phyloP scores from a whole-genome alignment of 441 rosid species.

The Breynia disticha region DNA sequence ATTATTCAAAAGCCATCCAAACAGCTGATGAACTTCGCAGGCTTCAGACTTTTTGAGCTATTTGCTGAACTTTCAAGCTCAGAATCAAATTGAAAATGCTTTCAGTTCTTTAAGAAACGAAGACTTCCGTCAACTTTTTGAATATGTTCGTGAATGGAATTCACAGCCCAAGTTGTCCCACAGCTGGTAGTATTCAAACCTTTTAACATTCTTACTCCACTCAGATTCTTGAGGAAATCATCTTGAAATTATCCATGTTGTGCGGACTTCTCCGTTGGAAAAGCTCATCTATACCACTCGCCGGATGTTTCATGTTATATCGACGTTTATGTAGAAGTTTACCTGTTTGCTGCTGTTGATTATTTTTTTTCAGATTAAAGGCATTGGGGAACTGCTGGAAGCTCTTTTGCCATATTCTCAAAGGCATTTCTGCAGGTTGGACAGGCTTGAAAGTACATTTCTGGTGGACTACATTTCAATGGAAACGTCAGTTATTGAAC shows the following conservation, averaged over 20 bases:
- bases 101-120: conserved; percentile 57
- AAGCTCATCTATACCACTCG: too few species aligned
- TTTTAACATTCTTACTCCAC: conserved; percentile 70
- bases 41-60: conserved; percentile 71
- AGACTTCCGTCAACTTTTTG: conserved; percentile 60
- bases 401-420: conserved; percentile 86
- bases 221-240: conserved; percentile 66
- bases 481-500: conserved; percentile 80
- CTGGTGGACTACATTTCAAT: conserved; percentile 73
- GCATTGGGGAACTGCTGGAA: conserved; percentile 79
- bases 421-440: conserved; percentile 84
- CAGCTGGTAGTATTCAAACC: conserved; percentile 64
- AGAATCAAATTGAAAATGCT: conserved; percentile 47
- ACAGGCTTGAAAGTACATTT: conserved; percentile 75
- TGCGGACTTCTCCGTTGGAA: neutral
- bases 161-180: conserved; percentile 80
- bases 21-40: conserved; percentile 74
- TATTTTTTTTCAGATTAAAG: conserved; percentile 59
- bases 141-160: conserved; percentile 90
- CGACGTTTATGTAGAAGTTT: neutral
- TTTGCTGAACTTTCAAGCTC: conserved; percentile 54
- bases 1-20: conserved; percentile 67
- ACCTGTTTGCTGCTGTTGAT: conserved; percentile 3
- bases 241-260: neutral
- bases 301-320: too few species aligned